A percentile compares a stretch with the other conserved stretches of the same genome.
Evolutionary conservation across 2,329 filamentous ascomycete genomes (phyloP).

Genomic region (Sporothrix mexicana): DNA sequence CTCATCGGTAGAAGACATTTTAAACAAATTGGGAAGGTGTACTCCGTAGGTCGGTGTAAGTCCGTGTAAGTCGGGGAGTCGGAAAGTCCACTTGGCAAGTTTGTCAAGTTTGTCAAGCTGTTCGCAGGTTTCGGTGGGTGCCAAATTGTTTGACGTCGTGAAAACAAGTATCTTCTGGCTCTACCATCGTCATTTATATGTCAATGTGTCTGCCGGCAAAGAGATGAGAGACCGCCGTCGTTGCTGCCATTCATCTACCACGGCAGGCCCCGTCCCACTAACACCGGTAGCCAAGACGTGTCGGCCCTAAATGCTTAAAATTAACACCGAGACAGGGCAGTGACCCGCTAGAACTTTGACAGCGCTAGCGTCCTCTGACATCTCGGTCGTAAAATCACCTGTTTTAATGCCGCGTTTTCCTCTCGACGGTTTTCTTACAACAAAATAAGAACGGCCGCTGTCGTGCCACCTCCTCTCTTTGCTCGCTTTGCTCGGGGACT

Average conservation of each 20-base stretch:
- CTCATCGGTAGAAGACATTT: constrained; percentile 2
- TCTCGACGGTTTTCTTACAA: background rate
- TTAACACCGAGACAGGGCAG: background rate
- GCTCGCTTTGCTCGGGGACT: background rate
- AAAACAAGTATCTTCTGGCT: no score
- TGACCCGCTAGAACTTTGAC: background rate
- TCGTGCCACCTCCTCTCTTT: background rate
- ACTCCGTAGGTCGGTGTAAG: no score
- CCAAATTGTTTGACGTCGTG: no score
- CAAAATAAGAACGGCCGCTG: constrained; percentile 3
- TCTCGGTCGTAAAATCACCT: background rate
- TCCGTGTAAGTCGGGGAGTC: background rate
- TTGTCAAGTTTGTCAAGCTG: no score
- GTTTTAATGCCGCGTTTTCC: constrained; percentile 12
- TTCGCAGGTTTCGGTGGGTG: no score
- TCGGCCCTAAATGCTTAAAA: background rate
- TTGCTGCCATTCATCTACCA: background rate
- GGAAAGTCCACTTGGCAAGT: no score
- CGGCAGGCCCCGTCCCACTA: background rate
- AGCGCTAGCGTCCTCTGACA: background rate
- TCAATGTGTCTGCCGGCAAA: background rate
- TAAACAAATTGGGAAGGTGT: no score
- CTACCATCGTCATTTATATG: background rate
- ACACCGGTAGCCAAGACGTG: background rate
- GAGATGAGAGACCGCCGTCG: background rate